Percentiles rank a stretch among this genome's conserved stretches.
Conservation (phyloP, 208 protist species). For the Zelonia costaricensis region DNA sequence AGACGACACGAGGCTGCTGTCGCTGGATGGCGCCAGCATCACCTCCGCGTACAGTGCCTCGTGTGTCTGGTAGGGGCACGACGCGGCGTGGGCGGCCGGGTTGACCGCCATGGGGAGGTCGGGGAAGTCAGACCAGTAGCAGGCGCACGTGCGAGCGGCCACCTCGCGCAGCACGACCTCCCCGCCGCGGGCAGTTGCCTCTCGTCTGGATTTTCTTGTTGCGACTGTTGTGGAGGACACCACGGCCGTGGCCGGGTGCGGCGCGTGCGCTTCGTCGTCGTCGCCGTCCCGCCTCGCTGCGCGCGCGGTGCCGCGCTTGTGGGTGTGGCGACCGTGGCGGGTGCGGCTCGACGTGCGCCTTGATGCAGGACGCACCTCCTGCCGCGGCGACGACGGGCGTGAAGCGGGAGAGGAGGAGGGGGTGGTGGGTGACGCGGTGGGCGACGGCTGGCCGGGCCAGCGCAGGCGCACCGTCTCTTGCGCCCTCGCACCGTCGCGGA, state of each 20-base stretch:
- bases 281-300: neutral
- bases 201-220: too few species aligned
- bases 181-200: too few species aligned
- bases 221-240: conserved; percentile 4
- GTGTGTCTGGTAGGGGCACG: conserved; percentile 54
- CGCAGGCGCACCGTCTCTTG: conserved; percentile 14
- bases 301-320: too few species aligned
- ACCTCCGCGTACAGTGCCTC: conserved; percentile 33
- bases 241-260: too few species aligned
- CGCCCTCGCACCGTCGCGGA: too few species aligned
- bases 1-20: neutral
- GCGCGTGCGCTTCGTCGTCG: too few species aligned
- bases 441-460: conserved; percentile 20
- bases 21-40: neutral
- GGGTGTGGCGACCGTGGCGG: neutral
- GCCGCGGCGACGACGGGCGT: neutral
- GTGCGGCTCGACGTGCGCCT: too few species aligned
- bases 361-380: too few species aligned
- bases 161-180: conserved; percentile 27
- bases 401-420: neutral
- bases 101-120: conserved; percentile 68
- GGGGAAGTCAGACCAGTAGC: conserved; percentile 46
- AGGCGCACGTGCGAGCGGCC: conserved; percentile 31
- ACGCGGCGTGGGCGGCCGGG: conserved; percentile 61
- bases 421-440: neutral